These are phyloP conservation scores for Pseudotsuga menziesii DNA, from an alignment of 75 land plant species.

Conservation along the genomic window DNA sequence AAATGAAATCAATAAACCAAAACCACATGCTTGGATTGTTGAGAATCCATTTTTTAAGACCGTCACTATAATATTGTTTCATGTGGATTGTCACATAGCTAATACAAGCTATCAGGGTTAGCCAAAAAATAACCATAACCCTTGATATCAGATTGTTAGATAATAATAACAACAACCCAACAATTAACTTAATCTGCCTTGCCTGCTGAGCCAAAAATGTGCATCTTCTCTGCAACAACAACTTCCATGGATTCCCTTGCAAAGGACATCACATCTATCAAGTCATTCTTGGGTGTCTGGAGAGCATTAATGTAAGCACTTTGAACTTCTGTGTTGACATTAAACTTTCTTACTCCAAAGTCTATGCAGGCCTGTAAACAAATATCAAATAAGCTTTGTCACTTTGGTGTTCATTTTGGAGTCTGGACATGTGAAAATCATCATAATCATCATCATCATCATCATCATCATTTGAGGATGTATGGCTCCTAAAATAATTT, in stretches of 20 bases:
- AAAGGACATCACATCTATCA: conserved; percentile 68
- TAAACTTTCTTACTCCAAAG: conserved; percentile 89
- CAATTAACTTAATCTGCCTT: conserved; percentile 36
- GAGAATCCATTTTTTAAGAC: no score
- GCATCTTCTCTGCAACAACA: conserved; percentile 83
- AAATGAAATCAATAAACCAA: no score
- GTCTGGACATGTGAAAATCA: neutral
- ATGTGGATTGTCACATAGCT: no score
- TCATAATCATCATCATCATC: no score
- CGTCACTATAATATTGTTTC: no score
- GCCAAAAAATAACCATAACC: no score
- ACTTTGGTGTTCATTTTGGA: neutral
- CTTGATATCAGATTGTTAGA: no score
- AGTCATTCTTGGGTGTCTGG: conserved; percentile 48
- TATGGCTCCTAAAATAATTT: neutral
- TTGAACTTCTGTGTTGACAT: conserved; percentile 94
- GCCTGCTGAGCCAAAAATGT: conserved; percentile 83
- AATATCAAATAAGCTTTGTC: neutral
- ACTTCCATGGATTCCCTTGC: conserved; percentile 83
- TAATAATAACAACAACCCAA: no score
- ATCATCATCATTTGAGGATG: neutral
- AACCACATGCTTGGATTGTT: no score
- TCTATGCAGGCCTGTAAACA: conserved; percentile 69
- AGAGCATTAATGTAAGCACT: conserved; percentile 79
- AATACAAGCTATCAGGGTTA: no score